A percentile compares a stretch with the other conserved stretches of the same genome.
phyloP scores from a whole-genome alignment of 805 yeast genomes.

The Yamadazyma insecticola region DNA sequence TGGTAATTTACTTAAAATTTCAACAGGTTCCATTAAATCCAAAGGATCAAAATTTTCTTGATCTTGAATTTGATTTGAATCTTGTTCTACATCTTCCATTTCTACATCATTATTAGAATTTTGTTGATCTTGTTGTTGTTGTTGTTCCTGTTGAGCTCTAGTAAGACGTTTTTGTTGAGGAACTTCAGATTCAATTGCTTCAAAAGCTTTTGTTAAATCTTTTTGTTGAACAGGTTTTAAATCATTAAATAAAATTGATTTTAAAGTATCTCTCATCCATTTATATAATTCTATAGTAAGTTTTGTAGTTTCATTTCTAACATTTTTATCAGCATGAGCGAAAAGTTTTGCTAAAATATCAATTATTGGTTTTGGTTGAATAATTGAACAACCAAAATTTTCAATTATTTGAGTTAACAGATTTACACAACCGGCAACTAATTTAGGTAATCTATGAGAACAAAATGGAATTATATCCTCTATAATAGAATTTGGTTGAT shows the following conservation, averaged over 20 bases:
- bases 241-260: slow-evolving; percentile 55
- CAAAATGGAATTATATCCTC: slow-evolving; percentile 63
- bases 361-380: slow-evolving; percentile 54
- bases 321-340: slow-evolving; percentile 81
- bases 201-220: slow-evolving; percentile 70
- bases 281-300: slow-evolving; percentile 66
- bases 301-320: slow-evolving; percentile 71
- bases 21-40: slow-evolving; percentile 66
- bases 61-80: slow-evolving; percentile 5
- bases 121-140: slow-evolving; percentile 6
- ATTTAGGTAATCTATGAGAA: slow-evolving; percentile 66
- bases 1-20: slow-evolving; percentile 64
- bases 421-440: slow-evolving; percentile 62
- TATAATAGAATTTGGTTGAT: slow-evolving; percentile 59
- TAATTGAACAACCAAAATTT: slow-evolving; percentile 59
- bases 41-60: slow-evolving; percentile 51
- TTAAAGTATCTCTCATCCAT: slow-evolving; percentile 67
- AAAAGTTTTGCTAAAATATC: slow-evolving; percentile 63
- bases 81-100: slow-evolving; percentile 24
- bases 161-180: slow-evolving; percentile 56
- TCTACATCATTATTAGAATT: slow-evolving; percentile 19
- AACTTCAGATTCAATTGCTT: slow-evolving; percentile 33
- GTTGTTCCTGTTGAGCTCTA: slow-evolving; percentile 33
- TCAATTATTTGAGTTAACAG: slow-evolving; percentile 54
- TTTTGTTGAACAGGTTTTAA: slow-evolving; percentile 91